Percentiles rank a stretch among this genome's conserved stretches.
phyloP scores from a whole-genome alignment of 768 basidiomycete species.

The Lentinus tigrinus region DNA sequence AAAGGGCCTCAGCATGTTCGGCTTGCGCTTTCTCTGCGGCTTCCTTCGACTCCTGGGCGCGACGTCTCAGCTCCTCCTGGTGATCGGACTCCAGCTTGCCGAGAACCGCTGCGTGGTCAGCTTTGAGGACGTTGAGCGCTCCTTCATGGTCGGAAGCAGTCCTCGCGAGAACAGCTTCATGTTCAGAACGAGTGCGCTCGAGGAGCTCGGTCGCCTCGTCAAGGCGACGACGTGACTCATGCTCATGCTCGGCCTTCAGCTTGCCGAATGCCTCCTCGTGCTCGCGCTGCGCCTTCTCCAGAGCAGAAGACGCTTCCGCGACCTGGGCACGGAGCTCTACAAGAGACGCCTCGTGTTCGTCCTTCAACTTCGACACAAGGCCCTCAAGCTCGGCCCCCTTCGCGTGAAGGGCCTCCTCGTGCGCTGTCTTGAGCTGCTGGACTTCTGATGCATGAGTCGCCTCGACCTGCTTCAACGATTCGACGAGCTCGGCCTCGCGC shows the following conservation, averaged over 20 bases:
- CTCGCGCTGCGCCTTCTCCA: conserved; percentile 43
- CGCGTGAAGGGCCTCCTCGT: conserved; percentile 41
- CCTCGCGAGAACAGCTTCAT: conserved; percentile 50
- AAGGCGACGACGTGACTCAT: conserved; percentile 47
- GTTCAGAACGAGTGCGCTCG: conserved; percentile 49
- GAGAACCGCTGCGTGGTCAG: conserved; percentile 56
- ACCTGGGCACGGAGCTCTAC: conserved; percentile 29
- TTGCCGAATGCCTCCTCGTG: conserved; percentile 62
- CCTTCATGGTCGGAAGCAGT: conserved; percentile 52
- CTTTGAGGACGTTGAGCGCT: conserved; percentile 53
- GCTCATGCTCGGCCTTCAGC: conserved; percentile 40
- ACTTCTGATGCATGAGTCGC: conserved; percentile 48
- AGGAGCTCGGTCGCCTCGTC: conserved; percentile 56
- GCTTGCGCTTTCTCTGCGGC: conserved; percentile 46
- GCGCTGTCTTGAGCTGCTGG: conserved; percentile 44
- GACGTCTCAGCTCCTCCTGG: conserved; percentile 48
- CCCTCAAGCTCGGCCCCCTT: conserved; percentile 43
- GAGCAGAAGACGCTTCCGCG: conserved; percentile 27
- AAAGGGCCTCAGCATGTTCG: conserved; percentile 54
- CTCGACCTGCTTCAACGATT: conserved; percentile 49
- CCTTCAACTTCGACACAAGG: conserved; percentile 45
- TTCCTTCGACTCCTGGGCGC: conserved; percentile 51
- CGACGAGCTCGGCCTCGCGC: conserved; percentile 55
- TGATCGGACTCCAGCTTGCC: conserved; percentile 50
- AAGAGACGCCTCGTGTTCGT: conserved; percentile 15